A percentile compares a stretch with the other conserved stretches of the same genome.
Conservation (phyloP, 768 basidiomycete species). For the Exsudoporus frostii region DNA sequence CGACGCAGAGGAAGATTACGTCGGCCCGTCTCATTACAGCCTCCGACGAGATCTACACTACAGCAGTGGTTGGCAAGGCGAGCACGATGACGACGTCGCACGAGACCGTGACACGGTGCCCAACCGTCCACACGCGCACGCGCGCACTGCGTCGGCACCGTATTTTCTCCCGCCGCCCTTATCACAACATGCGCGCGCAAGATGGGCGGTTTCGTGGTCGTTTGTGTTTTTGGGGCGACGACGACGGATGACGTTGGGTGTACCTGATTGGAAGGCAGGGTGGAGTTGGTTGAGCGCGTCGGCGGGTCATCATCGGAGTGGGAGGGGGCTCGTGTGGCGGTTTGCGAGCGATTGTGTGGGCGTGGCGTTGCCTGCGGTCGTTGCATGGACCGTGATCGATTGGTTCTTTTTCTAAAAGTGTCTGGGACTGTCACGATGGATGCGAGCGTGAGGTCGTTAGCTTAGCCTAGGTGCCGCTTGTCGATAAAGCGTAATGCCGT, state of each 20-base stretch:
- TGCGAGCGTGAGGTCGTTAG: background rate
- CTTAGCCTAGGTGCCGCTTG: background rate
- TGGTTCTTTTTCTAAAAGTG: conserved; percentile 30
- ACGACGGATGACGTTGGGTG: conserved; percentile 48
- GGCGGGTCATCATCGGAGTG: conserved; percentile 14
- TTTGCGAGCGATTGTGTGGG: conserved; percentile 38
- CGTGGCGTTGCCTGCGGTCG: conserved; percentile 27
- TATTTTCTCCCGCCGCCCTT: conserved; percentile 41
- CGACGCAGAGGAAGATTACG: conserved; percentile 40
- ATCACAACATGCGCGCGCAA: conserved; percentile 20
- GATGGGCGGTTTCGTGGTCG: conserved; percentile 43
- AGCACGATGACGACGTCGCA: conserved; percentile 8
- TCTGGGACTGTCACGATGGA: background rate
- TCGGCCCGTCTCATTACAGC: conserved; percentile 51
- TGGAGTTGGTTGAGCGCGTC: conserved; percentile 7
- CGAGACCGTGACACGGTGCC: background rate
- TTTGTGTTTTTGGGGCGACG: conserved; percentile 55
- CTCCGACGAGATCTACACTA: conserved; percentile 37
- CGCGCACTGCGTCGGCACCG: conserved; percentile 4
- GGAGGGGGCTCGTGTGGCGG: conserved; percentile 32
- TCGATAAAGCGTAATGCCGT: conserved; percentile 4
- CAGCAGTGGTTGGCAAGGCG: conserved; percentile 30
- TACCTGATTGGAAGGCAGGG: conserved; percentile 35
- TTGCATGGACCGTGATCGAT: conserved; percentile 24
- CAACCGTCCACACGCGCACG: background rate